Percentiles rank a stretch among this genome's conserved stretches.
Conservation (phyloP, 106 monocot genomes). For the Phalaenopsis equestris region DNA sequence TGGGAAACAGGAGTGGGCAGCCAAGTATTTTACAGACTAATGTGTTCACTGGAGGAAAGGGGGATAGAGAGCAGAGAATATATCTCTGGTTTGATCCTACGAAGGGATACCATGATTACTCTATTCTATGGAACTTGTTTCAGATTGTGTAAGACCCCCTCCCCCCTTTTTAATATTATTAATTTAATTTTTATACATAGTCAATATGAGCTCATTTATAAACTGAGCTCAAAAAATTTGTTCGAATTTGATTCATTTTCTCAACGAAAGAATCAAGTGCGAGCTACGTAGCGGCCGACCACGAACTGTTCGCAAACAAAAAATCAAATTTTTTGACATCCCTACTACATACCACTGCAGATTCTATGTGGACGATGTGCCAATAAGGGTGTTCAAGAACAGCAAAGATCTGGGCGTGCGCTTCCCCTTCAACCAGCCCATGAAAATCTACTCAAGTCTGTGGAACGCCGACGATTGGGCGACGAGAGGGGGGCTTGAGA, state of each 20-base stretch:
- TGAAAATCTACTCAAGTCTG: conserved; percentile 36
- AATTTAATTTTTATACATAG: no score
- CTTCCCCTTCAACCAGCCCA: conserved; percentile 27
- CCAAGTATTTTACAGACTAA: conserved; percentile 31
- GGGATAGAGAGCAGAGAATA: conserved; percentile 27
- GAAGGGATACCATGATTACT: conserved; percentile 15
- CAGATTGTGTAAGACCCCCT: conserved; percentile 18
- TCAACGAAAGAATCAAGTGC: no score
- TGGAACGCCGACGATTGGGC: conserved; percentile 39
- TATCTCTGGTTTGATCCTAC: conserved; percentile 33
- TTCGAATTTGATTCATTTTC: no score
- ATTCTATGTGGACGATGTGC: conserved; percentile 26
- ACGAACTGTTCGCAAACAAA: no score
- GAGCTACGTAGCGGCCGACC: no score
- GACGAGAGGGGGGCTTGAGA: conserved; percentile 26
- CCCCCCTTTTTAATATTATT: no score
- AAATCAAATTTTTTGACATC: no score
- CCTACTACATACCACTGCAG: background rate
- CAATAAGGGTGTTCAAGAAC: conserved; percentile 37
- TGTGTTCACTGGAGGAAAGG: conserved; percentile 26
- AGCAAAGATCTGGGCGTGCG: conserved; percentile 22
- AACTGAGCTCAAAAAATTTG: no score
- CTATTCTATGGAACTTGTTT: conserved; percentile 30
- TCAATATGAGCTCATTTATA: no score
- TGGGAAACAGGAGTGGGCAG: conserved; percentile 26